These are phyloP conservation scores for Trichoderma oligosporum DNA, from an alignment of 2,329 filamentous ascomycete genomes.

Conservation along the genomic window DNA sequence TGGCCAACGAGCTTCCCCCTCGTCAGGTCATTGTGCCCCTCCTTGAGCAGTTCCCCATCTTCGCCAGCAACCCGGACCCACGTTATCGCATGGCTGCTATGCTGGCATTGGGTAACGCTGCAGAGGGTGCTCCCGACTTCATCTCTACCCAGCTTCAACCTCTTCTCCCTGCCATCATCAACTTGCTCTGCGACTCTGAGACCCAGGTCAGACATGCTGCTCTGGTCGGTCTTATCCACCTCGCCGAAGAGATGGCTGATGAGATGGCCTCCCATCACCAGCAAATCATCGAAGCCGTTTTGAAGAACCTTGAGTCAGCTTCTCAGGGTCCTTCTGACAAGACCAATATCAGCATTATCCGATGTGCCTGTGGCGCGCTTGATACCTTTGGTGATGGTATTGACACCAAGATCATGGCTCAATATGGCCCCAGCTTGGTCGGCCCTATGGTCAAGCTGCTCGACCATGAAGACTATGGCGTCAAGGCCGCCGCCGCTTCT, in stretches of 20 bases:
- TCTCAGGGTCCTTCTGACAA: slow-evolving; percentile 65
- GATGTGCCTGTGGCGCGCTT: slow-evolving; percentile 82
- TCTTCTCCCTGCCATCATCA: slow-evolving; percentile 80
- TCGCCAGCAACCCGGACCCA: slow-evolving; percentile 69
- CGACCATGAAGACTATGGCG: slow-evolving; percentile 77
- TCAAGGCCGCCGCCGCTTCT: slow-evolving; percentile 84
- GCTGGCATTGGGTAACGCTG: slow-evolving; percentile 85
- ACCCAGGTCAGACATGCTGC: slow-evolving; percentile 81
- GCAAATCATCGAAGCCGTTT: slow-evolving; percentile 74
- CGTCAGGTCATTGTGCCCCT: slow-evolving; percentile 92
- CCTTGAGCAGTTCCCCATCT: slow-evolving; percentile 78
- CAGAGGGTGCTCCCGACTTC: slow-evolving; percentile 96
- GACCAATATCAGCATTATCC: slow-evolving; percentile 79
- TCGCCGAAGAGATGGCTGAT: slow-evolving; percentile 90
- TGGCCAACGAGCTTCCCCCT: slow-evolving; percentile 82
- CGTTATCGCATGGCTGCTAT: slow-evolving; percentile 87
- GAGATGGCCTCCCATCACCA: slow-evolving; percentile 84
- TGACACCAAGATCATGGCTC: slow-evolving; percentile 68
- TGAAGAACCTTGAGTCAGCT: slow-evolving; percentile 85
- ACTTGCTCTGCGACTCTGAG: slow-evolving; percentile 79
- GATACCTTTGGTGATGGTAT: slow-evolving; percentile 90
- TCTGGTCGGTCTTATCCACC: slow-evolving; percentile 78
- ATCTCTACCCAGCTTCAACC: slow-evolving; percentile 86
- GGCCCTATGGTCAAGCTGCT: slow-evolving; percentile 81
- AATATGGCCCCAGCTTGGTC: slow-evolving; percentile 78